phyloP scores from a whole-genome alignment of 2,329 filamentous ascomycete genomes.

The Diaporthe vexans region DNA sequence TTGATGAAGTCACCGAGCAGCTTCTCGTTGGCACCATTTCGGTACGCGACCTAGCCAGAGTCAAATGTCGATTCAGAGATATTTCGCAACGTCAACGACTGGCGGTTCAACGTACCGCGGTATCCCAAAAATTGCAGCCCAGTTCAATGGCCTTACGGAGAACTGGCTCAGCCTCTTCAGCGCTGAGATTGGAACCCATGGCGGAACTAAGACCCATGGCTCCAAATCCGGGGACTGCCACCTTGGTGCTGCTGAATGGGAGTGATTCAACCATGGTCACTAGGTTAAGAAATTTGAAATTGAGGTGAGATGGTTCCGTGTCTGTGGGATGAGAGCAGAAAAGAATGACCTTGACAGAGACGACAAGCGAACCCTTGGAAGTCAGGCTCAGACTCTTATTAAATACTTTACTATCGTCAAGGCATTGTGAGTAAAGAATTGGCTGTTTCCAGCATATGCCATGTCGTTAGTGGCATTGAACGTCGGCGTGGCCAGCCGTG shows the following conservation, averaged over 20 bases:
- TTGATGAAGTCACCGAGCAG: conserved; percentile 63
- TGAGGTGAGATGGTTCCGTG: not conserved
- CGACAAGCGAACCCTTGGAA: not conserved
- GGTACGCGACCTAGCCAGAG: conserved; percentile 56
- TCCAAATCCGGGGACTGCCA: not conserved
- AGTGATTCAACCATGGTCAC: not conserved
- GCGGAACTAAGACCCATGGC: conserved; percentile 14
- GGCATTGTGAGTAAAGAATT: not conserved
- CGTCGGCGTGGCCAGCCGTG: not conserved
- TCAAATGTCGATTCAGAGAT: not conserved
- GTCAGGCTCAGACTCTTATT: not conserved
- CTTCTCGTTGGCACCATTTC: conserved; percentile 62
- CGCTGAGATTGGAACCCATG: conserved; percentile 21
- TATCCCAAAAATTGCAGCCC: conserved; percentile 13
- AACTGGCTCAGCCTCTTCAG: conserved; percentile 10
- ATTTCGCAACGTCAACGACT: not conserved
- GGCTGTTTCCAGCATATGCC: not conserved
- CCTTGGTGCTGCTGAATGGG: not conserved
- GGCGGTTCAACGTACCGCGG: not conserved
- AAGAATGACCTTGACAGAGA: not conserved
- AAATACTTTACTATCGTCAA: not conserved
- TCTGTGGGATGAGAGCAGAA: not conserved
- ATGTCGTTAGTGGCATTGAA: not conserved
- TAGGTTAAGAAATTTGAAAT: not conserved
- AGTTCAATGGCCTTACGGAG: conserved; percentile 24